Conservation (phyloP, 1,139 yeast species). For the Geotrichum carabidarum region DNA sequence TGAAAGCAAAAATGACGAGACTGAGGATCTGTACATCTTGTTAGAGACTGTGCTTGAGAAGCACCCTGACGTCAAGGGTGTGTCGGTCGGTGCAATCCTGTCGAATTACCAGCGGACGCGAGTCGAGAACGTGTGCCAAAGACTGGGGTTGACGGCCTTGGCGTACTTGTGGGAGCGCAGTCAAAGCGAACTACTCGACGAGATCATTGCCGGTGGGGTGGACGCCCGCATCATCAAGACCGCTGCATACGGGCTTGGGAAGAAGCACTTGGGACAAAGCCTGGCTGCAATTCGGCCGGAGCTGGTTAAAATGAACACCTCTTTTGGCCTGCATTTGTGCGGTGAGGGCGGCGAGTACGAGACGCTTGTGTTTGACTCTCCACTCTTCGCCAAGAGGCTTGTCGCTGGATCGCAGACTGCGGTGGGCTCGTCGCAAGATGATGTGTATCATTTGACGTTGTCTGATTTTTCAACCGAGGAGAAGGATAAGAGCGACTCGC, state of each 20-base stretch:
- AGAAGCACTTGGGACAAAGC: slow-evolving; percentile 61
- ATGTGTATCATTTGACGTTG: slow-evolving; percentile 58
- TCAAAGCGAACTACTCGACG: slow-evolving; percentile 71
- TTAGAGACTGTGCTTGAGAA: slow-evolving; percentile 44
- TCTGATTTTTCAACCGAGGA: slow-evolving; percentile 39
- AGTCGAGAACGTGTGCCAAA: slow-evolving; percentile 81
- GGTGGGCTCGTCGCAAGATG: slow-evolving; percentile 49
- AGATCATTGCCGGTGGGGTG: slow-evolving; percentile 66
- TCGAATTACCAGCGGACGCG: slow-evolving; percentile 90
- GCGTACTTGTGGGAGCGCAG: slow-evolving; percentile 87
- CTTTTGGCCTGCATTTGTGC: slow-evolving; percentile 84
- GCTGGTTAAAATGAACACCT: slow-evolving; percentile 52
- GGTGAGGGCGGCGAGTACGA: slow-evolving; percentile 99
- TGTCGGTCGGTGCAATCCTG: slow-evolving; percentile 91
- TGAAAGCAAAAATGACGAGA: slow-evolving; percentile 56
- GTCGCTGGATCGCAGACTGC: slow-evolving; percentile 43
- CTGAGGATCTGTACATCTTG: slow-evolving; percentile 66
- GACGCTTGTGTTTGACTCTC: slow-evolving; percentile 83
- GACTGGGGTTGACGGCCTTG: slow-evolving; percentile 63
- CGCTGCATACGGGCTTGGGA: slow-evolving; percentile 79
- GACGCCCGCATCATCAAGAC: slow-evolving; percentile 88
- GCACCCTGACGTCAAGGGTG: slow-evolving; percentile 77
- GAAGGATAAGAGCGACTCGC: slow-evolving; percentile 32
- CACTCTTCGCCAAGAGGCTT: slow-evolving; percentile 61
- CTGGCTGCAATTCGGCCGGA: slow-evolving; percentile 58